A percentile compares a stretch with the other conserved stretches of the same genome.
Evolutionary conservation across 2,329 filamentous ascomycete genomes (phyloP).

Genomic region (Diaporthe destruens): DNA sequence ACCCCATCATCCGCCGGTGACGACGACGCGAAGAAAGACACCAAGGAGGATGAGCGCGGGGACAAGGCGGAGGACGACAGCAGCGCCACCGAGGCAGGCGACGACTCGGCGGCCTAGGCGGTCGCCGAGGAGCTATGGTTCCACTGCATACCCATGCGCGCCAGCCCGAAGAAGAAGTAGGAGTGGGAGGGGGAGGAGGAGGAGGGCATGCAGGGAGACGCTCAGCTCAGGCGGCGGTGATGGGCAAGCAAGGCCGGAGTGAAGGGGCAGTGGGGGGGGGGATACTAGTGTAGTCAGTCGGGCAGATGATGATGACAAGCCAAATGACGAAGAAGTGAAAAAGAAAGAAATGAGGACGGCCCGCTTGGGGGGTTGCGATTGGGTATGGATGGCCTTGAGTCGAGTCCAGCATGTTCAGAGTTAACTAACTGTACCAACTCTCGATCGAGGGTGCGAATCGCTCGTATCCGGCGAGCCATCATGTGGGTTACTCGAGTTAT

Average conservation of each 20-base stretch:
- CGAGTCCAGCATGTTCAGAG: too few relatives aligned
- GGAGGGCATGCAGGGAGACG: not conserved
- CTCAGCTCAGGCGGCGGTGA: not conserved
- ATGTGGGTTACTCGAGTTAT: not conserved
- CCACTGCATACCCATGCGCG: conserved; percentile 22
- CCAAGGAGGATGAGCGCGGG: not conserved
- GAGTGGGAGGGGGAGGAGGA: too few relatives aligned
- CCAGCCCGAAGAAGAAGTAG: conserved; percentile 20
- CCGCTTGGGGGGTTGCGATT: not conserved
- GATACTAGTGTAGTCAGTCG: too few relatives aligned
- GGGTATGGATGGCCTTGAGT: not conserved
- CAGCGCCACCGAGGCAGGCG: conserved; percentile 25
- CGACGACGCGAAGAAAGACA: conserved; percentile 9
- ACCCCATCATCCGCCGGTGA: conserved; percentile 16
- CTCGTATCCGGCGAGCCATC: not conserved
- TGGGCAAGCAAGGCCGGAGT: not conserved
- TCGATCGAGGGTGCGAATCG: not conserved
- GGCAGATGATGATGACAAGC: not conserved
- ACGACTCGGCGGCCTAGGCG: conserved; percentile 33
- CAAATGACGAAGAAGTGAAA: not conserved
- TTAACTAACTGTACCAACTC: not conserved
- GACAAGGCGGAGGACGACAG: not conserved
- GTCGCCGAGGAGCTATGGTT: conserved; percentile 28
- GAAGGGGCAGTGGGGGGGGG: not conserved
- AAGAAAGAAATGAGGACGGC: not conserved